Evolutionary conservation across 805 yeast genomes (phyloP).

Genomic region (Tetrapisispora iriomotensis): DNA sequence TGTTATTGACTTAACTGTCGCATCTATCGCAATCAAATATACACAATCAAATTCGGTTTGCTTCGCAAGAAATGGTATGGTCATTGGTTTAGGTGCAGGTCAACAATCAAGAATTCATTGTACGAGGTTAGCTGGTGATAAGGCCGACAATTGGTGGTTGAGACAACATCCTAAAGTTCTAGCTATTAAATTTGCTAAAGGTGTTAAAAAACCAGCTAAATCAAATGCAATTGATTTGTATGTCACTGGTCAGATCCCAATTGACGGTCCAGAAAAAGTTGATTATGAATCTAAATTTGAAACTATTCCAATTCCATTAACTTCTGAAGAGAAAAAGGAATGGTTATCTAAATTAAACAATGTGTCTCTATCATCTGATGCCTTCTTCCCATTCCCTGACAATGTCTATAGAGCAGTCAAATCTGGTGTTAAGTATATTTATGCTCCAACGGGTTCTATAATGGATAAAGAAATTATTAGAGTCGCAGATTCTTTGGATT

Average conservation of each 20-base stretch:
- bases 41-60: conserved; percentile 99
- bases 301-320: conserved; percentile 71
- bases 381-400: conserved; percentile 99
- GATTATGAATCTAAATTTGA: conserved; percentile 89
- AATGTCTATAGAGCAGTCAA: conserved; percentile 95
- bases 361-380: conserved; percentile 92
- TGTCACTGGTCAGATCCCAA: conserved; percentile 87
- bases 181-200: conserved; percentile 94
- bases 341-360: conserved; percentile 75
- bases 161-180: conserved; percentile 95
- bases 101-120: conserved; percentile 99
- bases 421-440: conserved; percentile 93
- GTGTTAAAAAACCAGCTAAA: conserved; percentile 96
- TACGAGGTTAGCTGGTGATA: conserved; percentile 97
- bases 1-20: conserved; percentile 84
- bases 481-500: conserved; percentile 85
- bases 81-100: conserved; percentile 97
- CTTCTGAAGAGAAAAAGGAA: conserved; percentile 71
- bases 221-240: conserved; percentile 93
- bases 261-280: conserved; percentile 80
- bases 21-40: conserved; percentile 93
- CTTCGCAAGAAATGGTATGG: conserved; percentile 98
- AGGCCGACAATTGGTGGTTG: conserved; percentile 99
- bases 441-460: conserved; percentile 96
- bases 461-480: conserved; percentile 93